Evolutionary conservation across 768 basidiomycete species (phyloP).

Genomic region (Mycena maculata): DNA sequence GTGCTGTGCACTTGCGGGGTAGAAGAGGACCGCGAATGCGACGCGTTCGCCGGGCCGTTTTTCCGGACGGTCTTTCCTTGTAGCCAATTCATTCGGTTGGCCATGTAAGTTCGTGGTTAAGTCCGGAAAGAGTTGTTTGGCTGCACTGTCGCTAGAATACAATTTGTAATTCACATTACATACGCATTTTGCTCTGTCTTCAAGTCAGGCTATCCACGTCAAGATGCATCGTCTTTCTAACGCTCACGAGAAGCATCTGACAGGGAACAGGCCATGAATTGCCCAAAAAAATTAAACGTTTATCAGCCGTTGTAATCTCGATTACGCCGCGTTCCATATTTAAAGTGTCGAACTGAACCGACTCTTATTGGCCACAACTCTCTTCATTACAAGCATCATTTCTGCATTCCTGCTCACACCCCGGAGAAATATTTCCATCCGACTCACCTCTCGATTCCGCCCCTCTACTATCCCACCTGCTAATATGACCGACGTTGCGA

Average conservation of each 20-base stretch:
- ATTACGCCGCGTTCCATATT: not conserved
- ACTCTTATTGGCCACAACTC: slow-evolving; percentile 2
- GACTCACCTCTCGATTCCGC: slow-evolving; percentile 3
- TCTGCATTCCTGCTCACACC: slow-evolving; percentile 3
- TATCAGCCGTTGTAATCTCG: not conserved
- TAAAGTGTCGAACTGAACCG: too few relatives aligned
- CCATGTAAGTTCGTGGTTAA: slow-evolving; percentile 10
- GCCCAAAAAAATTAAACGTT: not conserved
- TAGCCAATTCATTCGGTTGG: slow-evolving; percentile 60
- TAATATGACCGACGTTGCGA: slow-evolving; percentile 40
- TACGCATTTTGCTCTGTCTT: too few relatives aligned
- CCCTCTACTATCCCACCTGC: not conserved
- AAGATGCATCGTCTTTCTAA: not conserved
- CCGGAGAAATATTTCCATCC: not conserved
- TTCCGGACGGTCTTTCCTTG: slow-evolving; percentile 83
- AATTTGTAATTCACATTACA: too few relatives aligned
- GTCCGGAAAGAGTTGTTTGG: too few relatives aligned
- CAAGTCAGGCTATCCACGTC: not conserved
- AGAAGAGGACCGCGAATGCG: slow-evolving; percentile 70
- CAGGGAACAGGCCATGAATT: too few relatives aligned
- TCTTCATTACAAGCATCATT: slow-evolving; percentile 8
- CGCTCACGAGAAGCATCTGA: too few relatives aligned
- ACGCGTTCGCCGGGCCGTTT: slow-evolving; percentile 53
- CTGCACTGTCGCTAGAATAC: too few relatives aligned
- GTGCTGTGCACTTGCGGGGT: slow-evolving; percentile 77